Percentiles rank a stretch among this genome's conserved stretches.
Conservation (phyloP, 108 stramenopile genomes). For the Skeletonema costatum region DNA sequence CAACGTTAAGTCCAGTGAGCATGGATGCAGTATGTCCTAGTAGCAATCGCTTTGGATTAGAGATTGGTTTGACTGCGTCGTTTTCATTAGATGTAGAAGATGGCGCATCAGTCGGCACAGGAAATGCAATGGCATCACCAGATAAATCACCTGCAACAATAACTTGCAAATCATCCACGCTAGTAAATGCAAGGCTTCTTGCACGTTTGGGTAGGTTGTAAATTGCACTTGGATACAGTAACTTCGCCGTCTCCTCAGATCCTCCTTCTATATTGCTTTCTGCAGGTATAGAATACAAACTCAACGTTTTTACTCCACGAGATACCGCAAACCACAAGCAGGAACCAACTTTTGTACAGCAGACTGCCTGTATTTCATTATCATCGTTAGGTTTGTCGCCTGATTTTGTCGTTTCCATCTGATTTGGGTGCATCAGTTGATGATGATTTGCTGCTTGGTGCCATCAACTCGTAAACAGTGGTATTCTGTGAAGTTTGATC, state of each 20-base stretch:
- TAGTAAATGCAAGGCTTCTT: conserved; percentile 51
- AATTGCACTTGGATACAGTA: conserved; percentile 21
- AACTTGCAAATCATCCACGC: conserved; percentile 23
- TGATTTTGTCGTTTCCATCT: conserved; percentile 4
- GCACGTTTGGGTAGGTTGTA: conserved; percentile 65
- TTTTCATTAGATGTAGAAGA: not conserved
- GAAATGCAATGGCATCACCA: conserved; percentile 78
- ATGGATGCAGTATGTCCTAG: conserved; percentile 91
- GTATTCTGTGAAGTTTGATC: conserved; percentile 1
- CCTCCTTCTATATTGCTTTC: not conserved
- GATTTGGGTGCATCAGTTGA: not conserved
- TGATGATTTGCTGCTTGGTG: not conserved
- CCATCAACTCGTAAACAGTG: conserved; percentile 18
- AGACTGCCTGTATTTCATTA: conserved; percentile 64
- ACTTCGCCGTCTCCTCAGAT: not conserved
- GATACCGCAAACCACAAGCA: conserved; percentile 61
- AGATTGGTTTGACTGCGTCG: not conserved
- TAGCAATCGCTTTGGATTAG: conserved; percentile 44
- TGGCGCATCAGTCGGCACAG: conserved; percentile 24
- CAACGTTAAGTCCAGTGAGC: conserved; percentile 61
- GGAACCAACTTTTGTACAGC: conserved; percentile 26
- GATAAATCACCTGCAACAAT: conserved; percentile 75
- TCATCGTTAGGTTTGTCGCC: not conserved
- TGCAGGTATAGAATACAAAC: conserved; percentile 42
- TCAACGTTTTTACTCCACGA: conserved; percentile 62